Percentiles rank a stretch among this genome's conserved stretches.
Conservation (phyloP, 2,329 filamentous ascomycete genomes). For the Torrubiella hemipterigena region DNA sequence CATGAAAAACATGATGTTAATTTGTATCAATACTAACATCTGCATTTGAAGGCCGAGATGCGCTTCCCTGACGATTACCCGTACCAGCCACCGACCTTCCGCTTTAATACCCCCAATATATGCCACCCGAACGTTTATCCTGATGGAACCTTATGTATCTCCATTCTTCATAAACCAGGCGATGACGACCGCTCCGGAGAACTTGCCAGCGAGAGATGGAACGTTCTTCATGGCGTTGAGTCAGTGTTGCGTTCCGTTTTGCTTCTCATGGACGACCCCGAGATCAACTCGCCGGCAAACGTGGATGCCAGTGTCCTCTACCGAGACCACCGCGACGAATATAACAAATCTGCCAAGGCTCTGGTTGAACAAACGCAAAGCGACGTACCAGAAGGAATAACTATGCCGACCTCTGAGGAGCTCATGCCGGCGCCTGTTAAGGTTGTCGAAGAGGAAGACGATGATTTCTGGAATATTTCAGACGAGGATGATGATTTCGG, state of each 20-base stretch:
- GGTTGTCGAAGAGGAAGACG: conserved; percentile 51
- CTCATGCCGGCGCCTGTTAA: conserved; percentile 49
- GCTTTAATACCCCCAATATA: conserved; percentile 62
- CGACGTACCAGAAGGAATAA: conserved; percentile 68
- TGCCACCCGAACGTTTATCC: conserved; percentile 91
- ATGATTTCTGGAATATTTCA: conserved; percentile 71
- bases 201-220: conserved; percentile 82
- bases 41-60: conserved; percentile 78
- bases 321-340: conserved; percentile 57
- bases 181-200: conserved; percentile 91
- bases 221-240: conserved; percentile 85
- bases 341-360: conserved; percentile 56
- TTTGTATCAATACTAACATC: neutral
- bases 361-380: conserved; percentile 63
- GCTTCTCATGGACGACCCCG: conserved; percentile 83
- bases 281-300: conserved; percentile 88
- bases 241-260: conserved; percentile 89
- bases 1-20: neutral
- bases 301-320: conserved; percentile 85
- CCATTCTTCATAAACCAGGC: conserved; percentile 84
- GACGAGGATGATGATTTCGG: conserved; percentile 70
- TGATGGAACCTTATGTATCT: conserved; percentile 88
- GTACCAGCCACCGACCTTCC: conserved; percentile 78
- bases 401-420: conserved; percentile 68
- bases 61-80: conserved; percentile 82